These are phyloP conservation scores for Corynespora cassiicola DNA, from an alignment of 2,329 filamentous ascomycete genomes.

Conservation along the genomic window DNA sequence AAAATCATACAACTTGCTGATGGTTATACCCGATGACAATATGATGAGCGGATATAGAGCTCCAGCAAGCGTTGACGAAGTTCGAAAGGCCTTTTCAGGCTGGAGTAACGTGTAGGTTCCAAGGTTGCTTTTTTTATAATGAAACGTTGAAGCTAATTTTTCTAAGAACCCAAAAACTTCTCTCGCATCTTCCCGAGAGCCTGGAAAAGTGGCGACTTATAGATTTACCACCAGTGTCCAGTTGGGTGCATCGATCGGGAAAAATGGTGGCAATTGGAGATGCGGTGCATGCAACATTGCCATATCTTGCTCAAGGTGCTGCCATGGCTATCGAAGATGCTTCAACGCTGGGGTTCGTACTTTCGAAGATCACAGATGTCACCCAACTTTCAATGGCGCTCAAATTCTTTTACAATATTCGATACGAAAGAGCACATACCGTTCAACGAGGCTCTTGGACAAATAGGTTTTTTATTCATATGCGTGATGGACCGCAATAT, in stretches of 20 bases:
- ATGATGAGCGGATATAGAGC: constrained; percentile 6
- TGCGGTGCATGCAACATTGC: constrained; percentile 6
- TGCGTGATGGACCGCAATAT: constrained; percentile 3
- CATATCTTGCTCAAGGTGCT: constrained; percentile 49
- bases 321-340: constrained; percentile 71
- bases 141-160: too few relatives aligned
- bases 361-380: constrained; percentile 24
- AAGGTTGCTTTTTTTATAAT: too few relatives aligned
- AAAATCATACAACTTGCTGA: constrained; percentile 58
- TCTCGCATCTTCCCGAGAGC: constrained; percentile 8
- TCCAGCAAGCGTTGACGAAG: constrained; percentile 61
- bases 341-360: constrained; percentile 59
- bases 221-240: constrained; percentile 62
- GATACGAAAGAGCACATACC: constrained; percentile 3
- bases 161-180: constrained; percentile 5
- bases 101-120: constrained; percentile 65
- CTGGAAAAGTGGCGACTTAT: constrained; percentile 63
- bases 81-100: constrained; percentile 60
- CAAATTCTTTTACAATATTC: constrained; percentile 2
- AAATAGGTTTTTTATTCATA: constrained; percentile 9
- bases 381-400: neutral
- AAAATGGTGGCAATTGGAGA: constrained; percentile 4
- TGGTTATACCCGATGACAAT: constrained; percentile 40
- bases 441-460: constrained; percentile 8
- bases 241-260: constrained; percentile 55